Percentiles rank a stretch among this genome's conserved stretches.
Evolutionary conservation across 2,329 filamentous ascomycete genomes (phyloP).

Genomic region (Shiraia sp.): DNA sequence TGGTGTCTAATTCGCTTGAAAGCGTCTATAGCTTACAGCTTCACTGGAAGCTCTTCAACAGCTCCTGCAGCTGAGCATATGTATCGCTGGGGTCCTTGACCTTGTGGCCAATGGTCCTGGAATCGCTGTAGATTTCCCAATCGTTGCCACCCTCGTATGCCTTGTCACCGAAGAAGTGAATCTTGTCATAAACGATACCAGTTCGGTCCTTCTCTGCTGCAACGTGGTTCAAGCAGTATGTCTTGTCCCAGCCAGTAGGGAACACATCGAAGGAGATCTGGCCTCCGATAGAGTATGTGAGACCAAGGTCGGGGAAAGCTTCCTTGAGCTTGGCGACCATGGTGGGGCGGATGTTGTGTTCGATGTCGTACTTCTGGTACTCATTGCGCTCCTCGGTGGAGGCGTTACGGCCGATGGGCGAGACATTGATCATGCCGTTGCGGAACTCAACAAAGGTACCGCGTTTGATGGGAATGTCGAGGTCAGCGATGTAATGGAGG

Average conservation of each 20-base stretch:
- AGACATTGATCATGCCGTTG: conserved; percentile 90
- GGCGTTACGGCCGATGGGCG: conserved; percentile 84
- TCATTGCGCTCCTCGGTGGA: conserved; percentile 77
- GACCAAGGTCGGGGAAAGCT: conserved; percentile 78
- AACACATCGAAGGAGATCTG: conserved; percentile 99
- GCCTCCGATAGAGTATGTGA: conserved; percentile 95
- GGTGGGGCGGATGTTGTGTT: conserved; percentile 73
- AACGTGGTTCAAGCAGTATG: conserved; percentile 88
- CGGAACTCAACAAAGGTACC: conserved; percentile 88
- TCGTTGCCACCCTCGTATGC: conserved; percentile 89
- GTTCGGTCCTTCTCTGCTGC: conserved; percentile 72
- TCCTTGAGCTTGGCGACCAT: conserved; percentile 78
- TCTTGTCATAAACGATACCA: conserved; percentile 77
- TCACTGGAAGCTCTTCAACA: conserved; percentile 59
- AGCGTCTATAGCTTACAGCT: neutral
- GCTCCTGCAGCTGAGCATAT: conserved; percentile 74
- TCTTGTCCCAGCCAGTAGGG: conserved; percentile 97
- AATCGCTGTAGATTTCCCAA: conserved; percentile 87
- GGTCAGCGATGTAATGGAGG: conserved; percentile 81
- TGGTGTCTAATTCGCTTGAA: no score
- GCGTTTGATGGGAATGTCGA: conserved; percentile 80
- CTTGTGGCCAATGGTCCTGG: conserved; percentile 80
- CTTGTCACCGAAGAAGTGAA: conserved; percentile 99
- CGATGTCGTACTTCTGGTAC: conserved; percentile 79
- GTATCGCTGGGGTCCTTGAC: conserved; percentile 85